Base-by-base conservation (phyloP, 768 basidiomycete species). In the Tylopilus plumbeoviolaceoides region DNA sequence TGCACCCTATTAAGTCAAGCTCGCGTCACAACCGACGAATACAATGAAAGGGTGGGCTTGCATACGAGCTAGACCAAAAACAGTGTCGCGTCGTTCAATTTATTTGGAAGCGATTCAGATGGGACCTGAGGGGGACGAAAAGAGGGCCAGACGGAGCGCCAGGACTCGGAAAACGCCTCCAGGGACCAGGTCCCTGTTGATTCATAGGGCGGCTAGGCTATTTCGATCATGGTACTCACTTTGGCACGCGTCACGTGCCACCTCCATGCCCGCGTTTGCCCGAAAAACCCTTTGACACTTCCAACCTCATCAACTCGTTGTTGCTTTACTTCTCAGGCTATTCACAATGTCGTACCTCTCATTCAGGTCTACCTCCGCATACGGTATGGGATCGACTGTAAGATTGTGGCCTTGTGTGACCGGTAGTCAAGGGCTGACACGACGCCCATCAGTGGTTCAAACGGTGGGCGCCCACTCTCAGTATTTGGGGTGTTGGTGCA, bases 401-500 rank as follows among this genome's bases (percentile, higher is more conserved):
- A 52, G 76, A 60, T 45, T 51, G 21, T n/a, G 23, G 7, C 25
- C 11, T 54, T 25, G 17, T 35, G 50, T 35, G 7, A 39, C 33
- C 7, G 15, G 12, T 8, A 17, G 8, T 31, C 8, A 15, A 15
- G 33, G 17, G 17, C 44, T 48, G 18, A 57, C 18, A 3, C 21
- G 5, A 9, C 25, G 7, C 10, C 14, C 11, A 30, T 51, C 38
- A 85, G 84, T 70, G 68, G 28, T 64, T 74, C 17, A 81, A 72
- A 69, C 78, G 74, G 40, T 91, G 88, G 89, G 68, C 72, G 21
- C 69, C 80, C 5, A 79, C 76, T 54, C 69, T 87, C 50, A 78
- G 80, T 25, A 67, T 89, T 41, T 92, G 90, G 90, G 86, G 87
- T 51, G 70, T 77, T 49, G 84, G 87, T 58, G 78, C 73, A 58